Base-by-base conservation (phyloP, 257 asterid species). In the Sherardia arvensis region DNA sequence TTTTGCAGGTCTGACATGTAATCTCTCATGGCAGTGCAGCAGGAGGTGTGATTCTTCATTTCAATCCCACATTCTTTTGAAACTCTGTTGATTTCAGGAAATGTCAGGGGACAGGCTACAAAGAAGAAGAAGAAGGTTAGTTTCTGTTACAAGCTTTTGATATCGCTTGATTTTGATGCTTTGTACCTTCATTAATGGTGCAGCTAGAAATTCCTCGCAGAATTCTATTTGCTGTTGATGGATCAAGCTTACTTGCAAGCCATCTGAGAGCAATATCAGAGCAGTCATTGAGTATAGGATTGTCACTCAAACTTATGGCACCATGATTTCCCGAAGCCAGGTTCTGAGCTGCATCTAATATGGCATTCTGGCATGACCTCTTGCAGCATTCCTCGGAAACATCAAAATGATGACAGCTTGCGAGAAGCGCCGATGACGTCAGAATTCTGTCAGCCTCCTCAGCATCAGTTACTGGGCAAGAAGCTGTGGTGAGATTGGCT, bases 51-150 rank as follows among this genome's bases (percentile, higher is more conserved):
- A 73, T 57, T 76, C 59, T 29, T 51, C 23, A 36, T 32, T 7
- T 15, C 59, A 56, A n/a, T 54, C 21, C 56, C 67, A 55, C 81
- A 72, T 68, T 74, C 60, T 62, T 38, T 43, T 14, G 75, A 60
- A 4, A 74, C 67, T 47, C 34, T 38, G 45, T 25, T 51, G n/a
- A 61, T 48, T 20, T 70, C 68, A 30, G 75, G 77, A 71, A 78
- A 64, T 51, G 57, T 69, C 70, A 74, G 69, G 3, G 80, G 83
- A 64, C 83, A 78, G 22, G 51, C 83, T 78, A 49, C 25, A 18
- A 18, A 32, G 11, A 7, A 53, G 51, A 43, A 43, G 4, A 6
- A 22, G 30, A 7, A 23, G n/a, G n/a, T 4, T 4, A 11, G 2
- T 29, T 20, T 54, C 32, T 27, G 54, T 22, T 12, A 34, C 11